Base-by-base conservation (phyloP, 1,284 basidiomycete genomes). In the Cutaneotrichosporon daszewskae region DNA sequence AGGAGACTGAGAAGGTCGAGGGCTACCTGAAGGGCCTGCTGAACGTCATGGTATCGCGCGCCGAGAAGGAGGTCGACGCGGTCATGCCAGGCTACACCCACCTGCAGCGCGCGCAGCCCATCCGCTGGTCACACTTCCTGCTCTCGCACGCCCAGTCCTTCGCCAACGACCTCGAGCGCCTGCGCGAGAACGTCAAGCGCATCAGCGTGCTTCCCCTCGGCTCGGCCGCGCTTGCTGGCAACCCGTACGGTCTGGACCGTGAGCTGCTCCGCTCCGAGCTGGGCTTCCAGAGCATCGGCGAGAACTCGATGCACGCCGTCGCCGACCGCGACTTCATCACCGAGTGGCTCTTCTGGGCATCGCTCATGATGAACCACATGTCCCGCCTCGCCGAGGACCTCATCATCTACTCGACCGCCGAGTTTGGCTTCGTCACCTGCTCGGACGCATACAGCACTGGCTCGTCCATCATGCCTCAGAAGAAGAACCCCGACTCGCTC, bases 381-480 rank as follows among this genome's bases (percentile, higher is more conserved):
- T 91, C 87, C 69, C 83, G 90, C 52, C 78, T 98, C 74, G 87
- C 94, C 8, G 94, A 98, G 71, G 94, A 98, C 69, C 73, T 98
- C 58, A 88, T 98, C 72, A 81, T 98, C 52, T 97, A 97, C 72
- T 96, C 91, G 14, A 88, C 87, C 14, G 87, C 89, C 43, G 94
- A 97, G 72, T 98, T 97, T 66, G 90, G 91, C 11, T 98, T 97
- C 67, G 78, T 97, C 50, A 83, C 84, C 28, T 74, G 97, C 57
- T 92, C 87, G 64, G 94, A 98, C 72, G 94, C 94, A 3, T 98
- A 97, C 73, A 89, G 85, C 87, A 98, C 94, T 26, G 94, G 94
- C 11, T 96, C 92, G 31, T 96, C 91, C 54, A 97, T 98, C 68
- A 98, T 98, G 94, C 94, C 94, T 2, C 94, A 98, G 68, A 97